Evolutionary conservation across 179 eudicot genomes (phyloP).

Genomic region (Silene coronaria): DNA sequence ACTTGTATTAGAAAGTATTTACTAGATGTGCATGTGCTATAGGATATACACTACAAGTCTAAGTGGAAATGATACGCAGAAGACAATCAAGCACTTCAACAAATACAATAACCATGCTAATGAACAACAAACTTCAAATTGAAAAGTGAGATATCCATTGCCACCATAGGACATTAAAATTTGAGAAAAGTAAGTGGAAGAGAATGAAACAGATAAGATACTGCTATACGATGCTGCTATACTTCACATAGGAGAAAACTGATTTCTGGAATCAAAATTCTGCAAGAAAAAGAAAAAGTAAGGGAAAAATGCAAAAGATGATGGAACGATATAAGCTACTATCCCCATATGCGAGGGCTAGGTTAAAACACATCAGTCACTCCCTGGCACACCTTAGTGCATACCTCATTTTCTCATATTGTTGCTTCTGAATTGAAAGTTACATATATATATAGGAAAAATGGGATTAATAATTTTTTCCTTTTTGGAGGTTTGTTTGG

Average conservation of each 20-base stretch:
- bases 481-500: not conserved
- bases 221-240: not conserved
- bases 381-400: not conserved
- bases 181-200: not conserved
- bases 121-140: not conserved
- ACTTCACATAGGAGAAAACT: slow-evolving; percentile 1
- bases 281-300: not conserved
- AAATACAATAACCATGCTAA: not conserved
- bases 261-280: not conserved
- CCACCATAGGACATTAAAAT: not conserved
- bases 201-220: not conserved
- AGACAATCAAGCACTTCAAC: not conserved
- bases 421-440: not conserved
- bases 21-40: not conserved
- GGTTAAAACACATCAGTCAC: not conserved
- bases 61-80: not conserved
- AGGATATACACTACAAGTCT: no score
- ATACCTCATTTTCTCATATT: not conserved
- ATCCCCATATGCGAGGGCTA: not conserved
- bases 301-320: no score
- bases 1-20: not conserved
- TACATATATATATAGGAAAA: not conserved
- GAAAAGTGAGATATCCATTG: not conserved
- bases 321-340: not conserved
- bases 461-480: not conserved